A percentile compares a stretch with the other conserved stretches of the same genome.
Evolutionary conservation across 306 rosid genomes (phyloP).

Genomic region (Lathyrus tuberosus): DNA sequence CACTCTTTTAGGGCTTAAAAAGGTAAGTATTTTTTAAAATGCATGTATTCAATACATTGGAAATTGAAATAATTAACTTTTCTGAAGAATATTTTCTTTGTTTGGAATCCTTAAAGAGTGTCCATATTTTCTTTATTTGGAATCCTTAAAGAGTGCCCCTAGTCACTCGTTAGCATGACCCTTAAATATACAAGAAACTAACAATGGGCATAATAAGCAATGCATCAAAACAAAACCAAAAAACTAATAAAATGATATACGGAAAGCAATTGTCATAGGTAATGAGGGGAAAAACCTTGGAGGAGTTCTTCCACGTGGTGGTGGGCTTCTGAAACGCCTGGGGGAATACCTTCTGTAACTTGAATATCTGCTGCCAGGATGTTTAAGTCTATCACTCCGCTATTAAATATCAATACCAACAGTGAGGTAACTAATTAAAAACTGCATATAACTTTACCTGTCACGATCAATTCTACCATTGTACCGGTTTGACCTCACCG

Average conservation of each 20-base stretch:
- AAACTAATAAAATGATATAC: not conserved
- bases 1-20: too few species aligned
- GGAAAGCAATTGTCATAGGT: not conserved
- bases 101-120: too few species aligned
- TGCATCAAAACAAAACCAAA: not conserved
- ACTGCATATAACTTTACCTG: constrained; percentile 50
- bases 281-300: constrained; percentile 55
- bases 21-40: too few species aligned
- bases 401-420: constrained; percentile 11
- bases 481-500: constrained; percentile 84
- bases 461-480: constrained; percentile 73
- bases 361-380: constrained; percentile 57
- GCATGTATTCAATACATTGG: too few species aligned
- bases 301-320: constrained; percentile 83
- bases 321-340: constrained; percentile 91
- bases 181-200: not conserved
- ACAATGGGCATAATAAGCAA: not conserved
- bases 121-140: too few species aligned
- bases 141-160: too few species aligned
- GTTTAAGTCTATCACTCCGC: not conserved
- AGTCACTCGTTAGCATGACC: too few species aligned
- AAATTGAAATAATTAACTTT: too few species aligned
- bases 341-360: constrained; percentile 87
- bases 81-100: too few species aligned
- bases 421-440: not conserved